Evolutionary conservation across 176 grass and related monocot genomes (phyloP).

Genomic region (maize (Zea mays)): Zm-B73-REFERENCE-NAM-5.0 NC_050096.1:260699001-260699500

Average conservation of each 20-base stretch:
- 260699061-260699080: constrained; percentile 1
- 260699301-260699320: neutral
- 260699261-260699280: neutral
- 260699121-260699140: neutral
- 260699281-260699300: neutral
- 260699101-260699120: neutral
- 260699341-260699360: neutral
- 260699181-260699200: constrained; percentile 23
- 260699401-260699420: neutral
- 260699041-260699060: no score
- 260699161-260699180: constrained; percentile 20
- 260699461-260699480: neutral
- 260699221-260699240: neutral
- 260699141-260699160: constrained; percentile 50
- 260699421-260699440: neutral
- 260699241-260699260: no score
- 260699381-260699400: neutral
- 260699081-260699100: neutral
- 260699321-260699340: constrained; percentile 11
- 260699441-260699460: neutral
- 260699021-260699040: neutral
- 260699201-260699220: no score
- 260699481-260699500: constrained; percentile 51
- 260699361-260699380: neutral
- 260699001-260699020: neutral